Evolutionary conservation across 345 rosid species (phyloP).

Genomic region (Rhizophora mangle): DNA sequence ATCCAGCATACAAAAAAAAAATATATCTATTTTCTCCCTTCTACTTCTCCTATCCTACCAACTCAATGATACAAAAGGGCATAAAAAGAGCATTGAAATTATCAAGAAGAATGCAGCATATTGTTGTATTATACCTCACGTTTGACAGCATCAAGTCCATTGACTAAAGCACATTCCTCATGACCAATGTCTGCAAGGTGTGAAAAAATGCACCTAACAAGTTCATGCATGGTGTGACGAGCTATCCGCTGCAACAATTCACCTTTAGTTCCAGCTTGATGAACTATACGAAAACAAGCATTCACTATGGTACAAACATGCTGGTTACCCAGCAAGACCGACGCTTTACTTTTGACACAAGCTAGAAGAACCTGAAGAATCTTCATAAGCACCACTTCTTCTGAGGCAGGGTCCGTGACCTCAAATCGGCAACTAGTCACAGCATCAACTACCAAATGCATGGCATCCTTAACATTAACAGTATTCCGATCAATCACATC

Average conservation of each 20-base stretch:
- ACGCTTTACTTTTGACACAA: slow-evolving; percentile 73
- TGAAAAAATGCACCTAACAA: slow-evolving; percentile 68
- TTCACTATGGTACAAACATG: slow-evolving; percentile 64
- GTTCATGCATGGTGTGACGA: slow-evolving; percentile 71
- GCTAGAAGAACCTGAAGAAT: slow-evolving; percentile 81
- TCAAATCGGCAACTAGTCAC: slow-evolving; percentile 69
- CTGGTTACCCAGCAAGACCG: slow-evolving; percentile 56
- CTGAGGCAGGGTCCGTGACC: slow-evolving; percentile 72
- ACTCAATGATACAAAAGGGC: not conserved
- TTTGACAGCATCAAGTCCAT: slow-evolving; percentile 15
- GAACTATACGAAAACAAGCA: slow-evolving; percentile 73
- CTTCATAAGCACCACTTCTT: slow-evolving; percentile 76
- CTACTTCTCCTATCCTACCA: no score
- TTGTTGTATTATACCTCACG: slow-evolving; percentile 42
- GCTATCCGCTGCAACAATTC: slow-evolving; percentile 75
- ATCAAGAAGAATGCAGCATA: not conserved
- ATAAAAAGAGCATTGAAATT: not conserved
- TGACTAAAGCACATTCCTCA: slow-evolving; percentile 15
- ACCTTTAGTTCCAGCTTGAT: slow-evolving; percentile 66
- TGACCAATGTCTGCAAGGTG: slow-evolving; percentile 47
- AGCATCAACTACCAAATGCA: slow-evolving; percentile 65
- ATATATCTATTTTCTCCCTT: no score
- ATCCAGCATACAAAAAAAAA: no score
- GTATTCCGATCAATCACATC: slow-evolving; percentile 54
- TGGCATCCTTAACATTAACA: slow-evolving; percentile 55